phyloP scores from a whole-genome alignment of 306 rosid genomes.

The Oemleria cerasiformis region DNA sequence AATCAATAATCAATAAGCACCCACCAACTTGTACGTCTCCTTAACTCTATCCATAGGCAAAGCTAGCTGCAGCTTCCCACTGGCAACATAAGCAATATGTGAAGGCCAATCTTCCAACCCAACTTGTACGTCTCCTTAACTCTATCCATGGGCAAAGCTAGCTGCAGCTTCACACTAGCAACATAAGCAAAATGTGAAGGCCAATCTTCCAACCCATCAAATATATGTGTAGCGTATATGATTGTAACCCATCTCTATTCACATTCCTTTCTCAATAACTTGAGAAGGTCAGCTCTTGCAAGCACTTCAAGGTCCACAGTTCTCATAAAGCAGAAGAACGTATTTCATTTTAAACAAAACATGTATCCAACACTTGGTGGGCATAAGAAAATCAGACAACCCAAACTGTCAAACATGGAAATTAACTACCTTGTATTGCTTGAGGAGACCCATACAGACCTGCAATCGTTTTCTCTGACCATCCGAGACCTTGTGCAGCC shows the following conservation, averaged over 20 bases:
- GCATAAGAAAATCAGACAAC: neutral
- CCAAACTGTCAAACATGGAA: neutral
- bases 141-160: slow-evolving; percentile 75
- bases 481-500: slow-evolving; percentile 91
- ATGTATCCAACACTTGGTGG: neutral
- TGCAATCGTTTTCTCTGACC: slow-evolving; percentile 97
- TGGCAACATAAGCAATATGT: too few species aligned
- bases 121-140: slow-evolving; percentile 68
- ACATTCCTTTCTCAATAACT: slow-evolving; percentile 78
- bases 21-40: too few species aligned
- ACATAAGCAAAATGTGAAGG: slow-evolving; percentile 83
- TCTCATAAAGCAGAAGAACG: slow-evolving; percentile 98
- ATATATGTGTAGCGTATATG: slow-evolving; percentile 91
- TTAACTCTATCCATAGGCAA: too few species aligned
- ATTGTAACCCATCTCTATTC: slow-evolving; percentile 83
- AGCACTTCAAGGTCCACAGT: slow-evolving; percentile 98
- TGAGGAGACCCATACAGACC: slow-evolving; percentile 93
- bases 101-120: too few species aligned
- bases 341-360: slow-evolving; percentile 21
- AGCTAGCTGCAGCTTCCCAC: too few species aligned
- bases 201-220: slow-evolving; percentile 93
- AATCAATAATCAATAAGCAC: too few species aligned
- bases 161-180: slow-evolving; percentile 75
- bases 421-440: slow-evolving; percentile 61
- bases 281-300: slow-evolving; percentile 88